Evolutionary conservation across 2,329 filamentous ascomycete species (phyloP), one percentile per base, ranked within the genome.

Genomic region (Penicillium sp.): DNA sequence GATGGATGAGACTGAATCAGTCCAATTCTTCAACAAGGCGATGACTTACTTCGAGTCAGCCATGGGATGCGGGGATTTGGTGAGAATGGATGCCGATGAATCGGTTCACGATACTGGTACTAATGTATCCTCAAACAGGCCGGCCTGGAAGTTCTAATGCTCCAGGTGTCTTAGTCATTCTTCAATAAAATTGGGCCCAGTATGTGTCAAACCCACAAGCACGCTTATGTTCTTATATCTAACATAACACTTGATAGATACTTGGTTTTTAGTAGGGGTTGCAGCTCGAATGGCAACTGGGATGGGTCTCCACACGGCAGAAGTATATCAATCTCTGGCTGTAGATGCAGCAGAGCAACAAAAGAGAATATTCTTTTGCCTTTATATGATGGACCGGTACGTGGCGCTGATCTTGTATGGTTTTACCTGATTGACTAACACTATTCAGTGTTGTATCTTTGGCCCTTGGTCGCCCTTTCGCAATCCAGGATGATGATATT

Each of bases 381-480:
- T 80, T 4, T 80, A 80, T 46, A 79, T 80, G 77, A 79, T 80
- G 77, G 77, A 80, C 63, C 73, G 63, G 64, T 67, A 59, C 4
- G 61, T 42, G 11, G 2, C 1, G 37, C 37, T 49, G 18, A 14
- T 6, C 7, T n/a, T 26, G 6, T 3, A 18, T 42, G 9, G 7
- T 18, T 7, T 12, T 6, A 11, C 9, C 11, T 22, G 6, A 27
- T 27, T 25, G 25, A 14, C 44, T 27, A 4, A 26, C 26, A 15
- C 11, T 23, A 26, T 48, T 43, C 22, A 75, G 76, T 1, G 70
- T 79, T 1, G 77, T 79, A 5, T 79, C 77, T 6, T 72, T 75
- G 26, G 72, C 77, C 2, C 59, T 80, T 1, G 77, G 77, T 1
- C 68, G 77, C 0, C 77, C 77, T 0, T 79, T 79, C 58, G 77